Evolutionary conservation across 2,329 filamentous ascomycete species (phyloP).

Genomic region (Fusarium sulawesiense): DNA sequence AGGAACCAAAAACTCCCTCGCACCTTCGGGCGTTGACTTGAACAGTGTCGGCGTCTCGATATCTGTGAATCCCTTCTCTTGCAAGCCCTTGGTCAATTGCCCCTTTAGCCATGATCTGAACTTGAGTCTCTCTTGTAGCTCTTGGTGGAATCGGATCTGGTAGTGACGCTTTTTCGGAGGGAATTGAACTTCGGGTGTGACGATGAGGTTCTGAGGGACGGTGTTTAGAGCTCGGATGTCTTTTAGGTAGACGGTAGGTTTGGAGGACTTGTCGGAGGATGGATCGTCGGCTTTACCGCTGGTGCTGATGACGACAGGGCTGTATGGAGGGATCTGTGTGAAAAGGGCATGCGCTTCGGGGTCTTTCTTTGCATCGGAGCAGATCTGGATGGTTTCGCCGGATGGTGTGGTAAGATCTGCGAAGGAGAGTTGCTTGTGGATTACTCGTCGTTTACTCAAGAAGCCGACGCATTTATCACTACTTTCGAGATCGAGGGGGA

Average conservation of each 20-base stretch:
- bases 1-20: constrained; percentile 92
- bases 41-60: constrained; percentile 95
- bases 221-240: constrained; percentile 51
- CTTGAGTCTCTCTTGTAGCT: constrained; percentile 74
- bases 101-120: constrained; percentile 73
- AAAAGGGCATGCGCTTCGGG: constrained; percentile 56
- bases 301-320: constrained; percentile 64
- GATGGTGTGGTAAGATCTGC: constrained; percentile 62
- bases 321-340: constrained; percentile 60
- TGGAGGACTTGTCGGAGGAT: constrained; percentile 43
- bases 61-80: constrained; percentile 73
- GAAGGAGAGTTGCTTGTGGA: constrained; percentile 78
- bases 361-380: constrained; percentile 54
- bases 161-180: constrained; percentile 81
- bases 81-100: constrained; percentile 65
- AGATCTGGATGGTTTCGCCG: constrained; percentile 58
- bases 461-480: constrained; percentile 66
- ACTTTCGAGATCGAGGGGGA: constrained; percentile 30
- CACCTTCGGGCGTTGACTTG: constrained; percentile 97
- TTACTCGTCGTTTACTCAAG: constrained; percentile 73
- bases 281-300: constrained; percentile 45
- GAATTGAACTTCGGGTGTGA: constrained; percentile 79
- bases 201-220: constrained; percentile 73
- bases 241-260: constrained; percentile 75
- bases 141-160: constrained; percentile 80